A percentile compares a stretch with the other conserved stretches of the same genome.
Conservation (phyloP, 805 yeast species). For the Wickerhamomyces xylosicus region DNA sequence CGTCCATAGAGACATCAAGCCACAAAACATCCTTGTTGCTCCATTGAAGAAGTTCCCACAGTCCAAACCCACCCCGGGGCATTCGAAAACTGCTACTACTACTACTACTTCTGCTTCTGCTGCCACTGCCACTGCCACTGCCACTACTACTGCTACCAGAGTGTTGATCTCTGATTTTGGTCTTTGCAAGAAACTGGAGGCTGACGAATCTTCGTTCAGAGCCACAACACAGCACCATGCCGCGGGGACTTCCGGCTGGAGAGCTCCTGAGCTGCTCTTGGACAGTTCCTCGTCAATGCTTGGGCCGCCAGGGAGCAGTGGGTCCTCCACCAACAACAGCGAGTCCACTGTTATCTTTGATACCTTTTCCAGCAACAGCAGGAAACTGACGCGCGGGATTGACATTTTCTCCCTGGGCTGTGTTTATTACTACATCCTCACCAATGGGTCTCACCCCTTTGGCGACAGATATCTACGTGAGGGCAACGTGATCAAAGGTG, state of each 20-base stretch:
- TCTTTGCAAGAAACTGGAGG: slow-evolving; percentile 81
- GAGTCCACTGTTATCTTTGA: slow-evolving; percentile 26
- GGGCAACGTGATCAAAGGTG: slow-evolving; percentile 71
- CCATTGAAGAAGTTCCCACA: slow-evolving; percentile 34
- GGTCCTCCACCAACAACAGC: slow-evolving; percentile 12
- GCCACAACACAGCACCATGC: slow-evolving; percentile 90
- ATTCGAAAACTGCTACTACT: no score
- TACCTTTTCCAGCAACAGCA: slow-evolving; percentile 33
- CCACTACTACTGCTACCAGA: no score
- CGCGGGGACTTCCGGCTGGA: slow-evolving; percentile 97
- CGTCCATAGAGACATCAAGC: slow-evolving; percentile 91
- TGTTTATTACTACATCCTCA: slow-evolving; percentile 76
- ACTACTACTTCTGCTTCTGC: no score
- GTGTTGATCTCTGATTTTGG: slow-evolving; percentile 93
- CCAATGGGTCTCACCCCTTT: slow-evolving; percentile 86
- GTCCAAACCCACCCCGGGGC: no score
- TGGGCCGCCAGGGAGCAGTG: no score
- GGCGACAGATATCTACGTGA: slow-evolving; percentile 89
- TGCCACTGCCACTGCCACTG: no score
- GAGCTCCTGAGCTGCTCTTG: slow-evolving; percentile 82
- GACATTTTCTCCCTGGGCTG: slow-evolving; percentile 95
- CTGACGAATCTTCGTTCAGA: slow-evolving; percentile 86
- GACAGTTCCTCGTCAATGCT: slow-evolving; percentile 21
- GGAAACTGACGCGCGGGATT: slow-evolving; percentile 78
- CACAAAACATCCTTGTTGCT: slow-evolving; percentile 85